A percentile compares a stretch with the other conserved stretches of the same genome.
These are phyloP conservation scores for Skeletonema potamos DNA, from an alignment of 108 stramenopile species.

Conservation along the genomic window DNA sequence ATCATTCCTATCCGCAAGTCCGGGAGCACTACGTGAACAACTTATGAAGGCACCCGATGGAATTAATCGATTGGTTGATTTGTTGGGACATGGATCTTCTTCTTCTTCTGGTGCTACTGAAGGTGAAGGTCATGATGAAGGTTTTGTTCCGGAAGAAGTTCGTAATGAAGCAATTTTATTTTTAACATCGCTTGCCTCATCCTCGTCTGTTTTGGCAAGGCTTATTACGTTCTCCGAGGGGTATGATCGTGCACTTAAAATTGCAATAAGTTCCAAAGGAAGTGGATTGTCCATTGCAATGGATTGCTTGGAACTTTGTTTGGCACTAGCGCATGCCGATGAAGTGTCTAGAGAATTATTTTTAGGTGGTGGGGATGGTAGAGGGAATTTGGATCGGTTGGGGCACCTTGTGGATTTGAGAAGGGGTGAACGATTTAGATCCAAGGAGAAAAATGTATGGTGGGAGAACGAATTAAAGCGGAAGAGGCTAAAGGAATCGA, in stretches of 20 bases:
- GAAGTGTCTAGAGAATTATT: constrained; percentile 59
- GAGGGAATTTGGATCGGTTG: constrained; percentile 56
- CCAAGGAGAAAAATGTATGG: constrained; percentile 40
- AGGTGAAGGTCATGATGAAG: neutral
- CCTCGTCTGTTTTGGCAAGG: constrained; percentile 54
- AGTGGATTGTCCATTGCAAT: constrained; percentile 50
- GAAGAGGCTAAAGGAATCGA: neutral
- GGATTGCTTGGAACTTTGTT: constrained; percentile 61
- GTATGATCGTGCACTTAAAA: constrained; percentile 53
- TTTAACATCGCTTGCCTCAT: constrained; percentile 49
- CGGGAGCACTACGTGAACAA: constrained; percentile 49
- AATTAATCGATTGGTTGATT: constrained; percentile 68
- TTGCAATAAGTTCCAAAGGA: constrained; percentile 43
- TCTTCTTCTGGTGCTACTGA: neutral
- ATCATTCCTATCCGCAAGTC: constrained; percentile 32
- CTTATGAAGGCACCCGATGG: constrained; percentile 80
- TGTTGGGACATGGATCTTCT: constrained; percentile 38
- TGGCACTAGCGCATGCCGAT: constrained; percentile 51
- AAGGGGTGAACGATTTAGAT: constrained; percentile 49
- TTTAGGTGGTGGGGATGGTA: constrained; percentile 45
- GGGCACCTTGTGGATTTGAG: constrained; percentile 71
- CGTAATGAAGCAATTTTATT: constrained; percentile 69
- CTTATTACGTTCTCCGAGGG: constrained; percentile 75
- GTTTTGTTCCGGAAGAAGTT: constrained; percentile 51
- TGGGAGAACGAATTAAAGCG: constrained; percentile 29